Percentiles rank a stretch among this genome's conserved stretches.
phyloP scores from a whole-genome alignment of 805 yeast species.

The Spencermartinsiella europaea region DNA sequence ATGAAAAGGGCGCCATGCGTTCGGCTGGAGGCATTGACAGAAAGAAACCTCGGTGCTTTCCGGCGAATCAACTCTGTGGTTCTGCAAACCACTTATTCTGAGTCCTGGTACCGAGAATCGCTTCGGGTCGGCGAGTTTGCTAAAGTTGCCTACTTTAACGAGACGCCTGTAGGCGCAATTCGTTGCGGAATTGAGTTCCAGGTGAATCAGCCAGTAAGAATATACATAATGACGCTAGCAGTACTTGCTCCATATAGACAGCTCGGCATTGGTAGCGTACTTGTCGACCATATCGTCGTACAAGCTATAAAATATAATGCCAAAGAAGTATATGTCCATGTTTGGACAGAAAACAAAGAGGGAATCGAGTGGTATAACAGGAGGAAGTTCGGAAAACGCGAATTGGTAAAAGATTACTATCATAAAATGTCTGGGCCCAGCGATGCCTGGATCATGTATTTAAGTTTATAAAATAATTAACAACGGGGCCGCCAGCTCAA shows the following conservation, averaged over 20 bases:
- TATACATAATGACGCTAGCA: constrained; percentile 62
- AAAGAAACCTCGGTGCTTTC: no score
- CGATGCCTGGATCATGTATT: constrained; percentile 37
- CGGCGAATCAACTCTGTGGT: constrained; percentile 49
- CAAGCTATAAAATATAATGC: constrained; percentile 51
- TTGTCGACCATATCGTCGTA: constrained; percentile 53
- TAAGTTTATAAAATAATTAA: neutral
- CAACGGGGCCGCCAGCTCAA: no score
- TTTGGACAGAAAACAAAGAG: constrained; percentile 40
- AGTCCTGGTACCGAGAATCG: constrained; percentile 47
- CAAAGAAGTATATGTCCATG: constrained; percentile 50
- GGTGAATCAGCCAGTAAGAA: constrained; percentile 45
- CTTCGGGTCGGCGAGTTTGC: constrained; percentile 46
- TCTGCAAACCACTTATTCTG: constrained; percentile 49
- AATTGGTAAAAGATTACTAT: constrained; percentile 43
- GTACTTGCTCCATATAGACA: constrained; percentile 61
- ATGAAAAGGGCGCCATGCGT: no score
- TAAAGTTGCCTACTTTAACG: constrained; percentile 61
- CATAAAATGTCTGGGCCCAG: constrained; percentile 39
- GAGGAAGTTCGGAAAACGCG: constrained; percentile 43
- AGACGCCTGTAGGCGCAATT: constrained; percentile 75
- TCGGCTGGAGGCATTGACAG: no score
- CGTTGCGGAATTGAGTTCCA: constrained; percentile 44
- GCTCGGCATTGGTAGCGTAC: constrained; percentile 55
- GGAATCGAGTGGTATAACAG: constrained; percentile 48